A percentile compares a stretch with the other conserved stretches of the same genome.
Evolutionary conservation across 23 red algal genomes (phyloP).

Genomic region (Chondrus crispus): DNA sequence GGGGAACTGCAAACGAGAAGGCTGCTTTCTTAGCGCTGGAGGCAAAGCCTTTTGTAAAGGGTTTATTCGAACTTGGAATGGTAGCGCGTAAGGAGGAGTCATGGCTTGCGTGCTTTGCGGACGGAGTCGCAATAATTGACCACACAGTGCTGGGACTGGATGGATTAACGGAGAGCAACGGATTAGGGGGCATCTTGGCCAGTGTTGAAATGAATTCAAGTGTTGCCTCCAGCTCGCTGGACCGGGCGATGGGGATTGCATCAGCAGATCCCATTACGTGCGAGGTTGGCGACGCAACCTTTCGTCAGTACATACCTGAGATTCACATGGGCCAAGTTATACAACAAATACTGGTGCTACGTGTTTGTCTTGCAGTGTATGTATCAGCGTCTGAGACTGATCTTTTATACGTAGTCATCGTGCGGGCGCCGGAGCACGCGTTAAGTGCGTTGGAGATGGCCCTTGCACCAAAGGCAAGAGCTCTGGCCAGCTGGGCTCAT

Average conservation of each 20-base stretch:
- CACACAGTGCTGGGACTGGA: not conserved
- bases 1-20: not conserved
- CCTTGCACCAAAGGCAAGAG: not conserved
- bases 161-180: not conserved
- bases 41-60: not conserved
- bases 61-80: not conserved
- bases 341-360: not conserved
- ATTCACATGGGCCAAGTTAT: not conserved
- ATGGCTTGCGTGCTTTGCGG: not conserved
- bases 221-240: too few relatives aligned
- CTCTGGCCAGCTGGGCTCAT: not conserved
- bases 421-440: not conserved
- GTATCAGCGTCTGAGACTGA: not conserved
- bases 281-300: not conserved
- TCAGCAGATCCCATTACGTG: not conserved
- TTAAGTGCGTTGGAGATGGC: not conserved
- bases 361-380: not conserved
- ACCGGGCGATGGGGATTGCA: too few relatives aligned
- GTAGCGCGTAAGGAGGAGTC: not conserved
- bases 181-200: not conserved
- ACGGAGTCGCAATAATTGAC: not conserved
- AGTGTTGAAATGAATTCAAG: not conserved
- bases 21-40: not conserved
- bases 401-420: not conserved
- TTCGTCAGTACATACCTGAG: not conserved